Conservation (phyloP, 768 basidiomycete genomes). For the Suillus bovinus region DNA sequence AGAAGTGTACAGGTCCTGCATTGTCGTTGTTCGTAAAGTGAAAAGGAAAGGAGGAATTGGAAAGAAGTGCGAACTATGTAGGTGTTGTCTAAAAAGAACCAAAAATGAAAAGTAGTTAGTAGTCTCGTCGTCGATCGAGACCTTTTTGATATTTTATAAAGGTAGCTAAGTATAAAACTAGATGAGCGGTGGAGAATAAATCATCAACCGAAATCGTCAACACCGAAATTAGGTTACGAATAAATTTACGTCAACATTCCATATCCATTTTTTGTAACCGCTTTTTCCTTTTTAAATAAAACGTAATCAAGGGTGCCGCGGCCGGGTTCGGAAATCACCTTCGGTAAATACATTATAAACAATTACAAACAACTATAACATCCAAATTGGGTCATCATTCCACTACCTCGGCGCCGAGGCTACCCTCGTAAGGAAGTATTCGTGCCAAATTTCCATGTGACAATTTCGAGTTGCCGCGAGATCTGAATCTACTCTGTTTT, state of each 20-base stretch:
- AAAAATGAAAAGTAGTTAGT: conserved; percentile 26
- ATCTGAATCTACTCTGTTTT: conserved; percentile 32
- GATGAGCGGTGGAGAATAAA: conserved; percentile 34
- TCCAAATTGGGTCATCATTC: conserved; percentile 26
- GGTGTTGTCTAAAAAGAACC: conserved; percentile 24
- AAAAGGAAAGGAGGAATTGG: conserved; percentile 33
- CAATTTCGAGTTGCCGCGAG: conserved; percentile 32
- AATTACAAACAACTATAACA: conserved; percentile 22
- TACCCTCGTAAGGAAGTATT: conserved; percentile 33
- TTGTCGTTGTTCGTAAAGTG: conserved; percentile 39
- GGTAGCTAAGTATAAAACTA: conserved; percentile 38
- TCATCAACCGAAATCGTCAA: conserved; percentile 30
- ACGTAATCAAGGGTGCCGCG: conserved; percentile 41
- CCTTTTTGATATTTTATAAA: conserved; percentile 12
- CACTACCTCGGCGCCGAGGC: conserved; percentile 46
- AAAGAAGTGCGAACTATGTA: conserved; percentile 31
- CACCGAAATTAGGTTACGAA: conserved; percentile 32
- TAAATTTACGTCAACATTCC: conserved; percentile 29
- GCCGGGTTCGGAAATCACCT: conserved; percentile 41
- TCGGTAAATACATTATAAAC: conserved; percentile 24
- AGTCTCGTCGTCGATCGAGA: conserved; percentile 33
- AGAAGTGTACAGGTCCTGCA: conserved; percentile 50
- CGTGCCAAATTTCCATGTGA: conserved; percentile 34
- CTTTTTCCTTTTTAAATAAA: conserved; percentile 26
- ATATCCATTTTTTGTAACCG: conserved; percentile 33